A percentile compares a stretch with the other conserved stretches of the same genome.
Conservation (phyloP, 2,329 filamentous ascomycete species). For the Fusarium tuaranense region DNA sequence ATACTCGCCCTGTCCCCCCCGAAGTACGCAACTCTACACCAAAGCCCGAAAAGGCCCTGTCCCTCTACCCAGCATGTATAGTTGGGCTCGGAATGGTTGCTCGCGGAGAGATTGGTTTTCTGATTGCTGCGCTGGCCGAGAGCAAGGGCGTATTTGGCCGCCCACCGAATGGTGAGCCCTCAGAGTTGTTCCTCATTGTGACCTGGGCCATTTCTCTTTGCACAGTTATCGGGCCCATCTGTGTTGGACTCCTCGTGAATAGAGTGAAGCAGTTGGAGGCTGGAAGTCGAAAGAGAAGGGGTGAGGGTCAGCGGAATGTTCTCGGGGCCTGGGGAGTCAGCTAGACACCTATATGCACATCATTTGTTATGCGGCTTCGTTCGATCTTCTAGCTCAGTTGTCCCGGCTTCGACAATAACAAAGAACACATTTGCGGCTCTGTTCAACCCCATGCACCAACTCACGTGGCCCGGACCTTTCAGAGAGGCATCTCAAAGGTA, state of each 20-base stretch:
- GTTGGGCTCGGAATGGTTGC: constrained; percentile 78
- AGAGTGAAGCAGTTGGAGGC: constrained; percentile 50
- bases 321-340: constrained; percentile 40
- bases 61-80: constrained; percentile 75
- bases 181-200: constrained; percentile 63
- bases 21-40: constrained; percentile 16
- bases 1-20: not conserved
- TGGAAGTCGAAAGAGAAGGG: constrained; percentile 10
- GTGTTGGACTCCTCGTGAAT: constrained; percentile 59
- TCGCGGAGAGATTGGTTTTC: constrained; percentile 82
- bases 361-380: too few relatives aligned
- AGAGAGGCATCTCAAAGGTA: too few relatives aligned
- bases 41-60: constrained; percentile 62
- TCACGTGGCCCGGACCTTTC: too few relatives aligned
- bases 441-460: too few relatives aligned
- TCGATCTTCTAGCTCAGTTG: too few relatives aligned
- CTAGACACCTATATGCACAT: not conserved
- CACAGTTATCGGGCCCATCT: constrained; percentile 63
- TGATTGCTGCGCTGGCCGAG: constrained; percentile 78
- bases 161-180: constrained; percentile 29
- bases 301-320: constrained; percentile 27
- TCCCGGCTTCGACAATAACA: too few relatives aligned
- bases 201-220: constrained; percentile 68
- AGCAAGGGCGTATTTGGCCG: constrained; percentile 57
- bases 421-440: too few relatives aligned